phyloP scores from a whole-genome alignment of 176 grass and related monocot genomes.

The Oryza glaberrima region DNA sequence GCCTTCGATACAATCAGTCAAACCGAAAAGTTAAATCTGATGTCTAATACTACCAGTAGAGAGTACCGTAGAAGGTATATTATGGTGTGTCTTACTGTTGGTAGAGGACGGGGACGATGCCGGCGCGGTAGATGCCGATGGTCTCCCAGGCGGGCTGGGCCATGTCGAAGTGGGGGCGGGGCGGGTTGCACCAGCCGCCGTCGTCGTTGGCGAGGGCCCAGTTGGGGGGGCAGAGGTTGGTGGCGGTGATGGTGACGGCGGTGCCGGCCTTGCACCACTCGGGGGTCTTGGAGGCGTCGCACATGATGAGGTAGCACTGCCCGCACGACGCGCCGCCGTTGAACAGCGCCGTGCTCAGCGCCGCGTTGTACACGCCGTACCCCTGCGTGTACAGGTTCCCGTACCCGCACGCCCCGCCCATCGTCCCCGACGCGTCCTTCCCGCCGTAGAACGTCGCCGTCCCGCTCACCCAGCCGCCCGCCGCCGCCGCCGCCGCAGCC shows the following conservation, averaged over 20 bases:
- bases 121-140: conserved; percentile 37
- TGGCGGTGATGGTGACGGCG: conserved; percentile 48
- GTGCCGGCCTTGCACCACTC: conserved; percentile 36
- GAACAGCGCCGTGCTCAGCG: conserved; percentile 55
- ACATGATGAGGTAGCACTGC: conserved; percentile 57
- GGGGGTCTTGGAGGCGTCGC: not conserved
- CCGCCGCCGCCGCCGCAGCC: not conserved
- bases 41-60: too few relatives aligned
- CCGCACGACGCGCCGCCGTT: conserved; percentile 57
- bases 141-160: conserved; percentile 49
- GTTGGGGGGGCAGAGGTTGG: conserved; percentile 55
- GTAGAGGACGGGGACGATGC: conserved; percentile 51
- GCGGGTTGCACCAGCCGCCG: conserved; percentile 57
- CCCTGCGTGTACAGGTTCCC: conserved; percentile 49
- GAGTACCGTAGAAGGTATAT: not conserved
- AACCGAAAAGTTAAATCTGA: too few relatives aligned
- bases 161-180: conserved; percentile 55
- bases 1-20: too few relatives aligned
- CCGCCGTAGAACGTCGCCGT: conserved; percentile 67
- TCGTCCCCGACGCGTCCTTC: conserved; percentile 53
- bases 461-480: not conserved
- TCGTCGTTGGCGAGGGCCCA: conserved; percentile 35
- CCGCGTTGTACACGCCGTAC: conserved; percentile 51
- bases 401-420: conserved; percentile 68
- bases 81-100: not conserved